phyloP scores from a whole-genome alignment of 371 early-diverging fungal genomes.

The Haplosporangium sp. region DNA sequence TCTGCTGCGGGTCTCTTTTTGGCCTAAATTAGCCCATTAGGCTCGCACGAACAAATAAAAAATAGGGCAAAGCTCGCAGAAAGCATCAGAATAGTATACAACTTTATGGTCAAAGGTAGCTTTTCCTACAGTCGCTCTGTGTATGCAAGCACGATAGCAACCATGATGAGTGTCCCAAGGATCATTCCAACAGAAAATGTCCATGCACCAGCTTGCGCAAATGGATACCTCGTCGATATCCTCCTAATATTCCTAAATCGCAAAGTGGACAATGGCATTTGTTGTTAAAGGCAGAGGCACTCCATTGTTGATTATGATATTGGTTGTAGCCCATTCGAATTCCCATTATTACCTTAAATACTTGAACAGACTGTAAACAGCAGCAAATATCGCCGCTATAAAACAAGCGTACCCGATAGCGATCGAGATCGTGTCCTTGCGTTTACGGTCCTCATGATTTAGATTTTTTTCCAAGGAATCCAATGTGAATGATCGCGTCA shows the following conservation, averaged over 20 bases:
- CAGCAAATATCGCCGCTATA: constrained; percentile 11
- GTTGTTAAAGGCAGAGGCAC: neutral
- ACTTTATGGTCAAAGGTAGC: neutral
- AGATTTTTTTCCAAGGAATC: constrained; percentile 1
- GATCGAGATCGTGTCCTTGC: constrained; percentile 14
- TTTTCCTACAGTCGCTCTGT: constrained; percentile 7
- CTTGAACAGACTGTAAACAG: constrained; percentile 31
- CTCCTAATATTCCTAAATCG: constrained; percentile 33
- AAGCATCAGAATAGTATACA: neutral
- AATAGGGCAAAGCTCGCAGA: neutral
- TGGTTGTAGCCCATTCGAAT: neutral
- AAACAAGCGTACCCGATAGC: constrained; percentile 39
- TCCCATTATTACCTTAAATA: constrained; percentile 26
- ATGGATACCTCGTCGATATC: constrained; percentile 47
- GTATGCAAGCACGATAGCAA: constrained; percentile 25
- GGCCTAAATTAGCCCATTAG: constrained; percentile 8
- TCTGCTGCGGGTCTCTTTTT: constrained; percentile 21
- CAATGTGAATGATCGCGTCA: constrained; percentile 21
- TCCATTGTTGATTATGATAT: neutral
- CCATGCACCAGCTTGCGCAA: constrained; percentile 44
- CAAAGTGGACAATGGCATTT: neutral
- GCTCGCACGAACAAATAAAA: constrained; percentile 3
- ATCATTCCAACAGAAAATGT: constrained; percentile 47
- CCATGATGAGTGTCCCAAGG: constrained; percentile 39
- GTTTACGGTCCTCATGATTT: neutral